Evolutionary conservation across 441 rosid genomes (phyloP).

Genomic region (Aleurites moluccanus): DNA sequence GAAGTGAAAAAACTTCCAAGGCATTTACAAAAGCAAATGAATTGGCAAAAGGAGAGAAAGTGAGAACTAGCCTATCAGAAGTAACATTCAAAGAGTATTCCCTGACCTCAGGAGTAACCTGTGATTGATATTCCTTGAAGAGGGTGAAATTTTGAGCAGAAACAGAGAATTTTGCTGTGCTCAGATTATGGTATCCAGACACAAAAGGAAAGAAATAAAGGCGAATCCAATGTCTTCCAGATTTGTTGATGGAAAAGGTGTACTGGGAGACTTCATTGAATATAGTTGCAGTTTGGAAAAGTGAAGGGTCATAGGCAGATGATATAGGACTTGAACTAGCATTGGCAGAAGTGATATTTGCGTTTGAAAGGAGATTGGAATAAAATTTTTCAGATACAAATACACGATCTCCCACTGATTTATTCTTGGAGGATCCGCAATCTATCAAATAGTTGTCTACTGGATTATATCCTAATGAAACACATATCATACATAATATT

Average conservation of each 20-base stretch:
- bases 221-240: conserved; percentile 68
- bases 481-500: conserved; percentile 29
- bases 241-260: conserved; percentile 46
- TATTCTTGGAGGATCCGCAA: conserved; percentile 64
- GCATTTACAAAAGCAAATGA: conserved; percentile 79
- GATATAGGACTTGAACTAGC: conserved; percentile 33
- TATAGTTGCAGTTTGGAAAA: conserved; percentile 59
- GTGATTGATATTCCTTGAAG: conserved; percentile 44
- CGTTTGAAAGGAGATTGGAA: conserved; percentile 34
- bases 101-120: conserved; percentile 35
- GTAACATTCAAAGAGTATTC: conserved; percentile 62
- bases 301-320: conserved; percentile 36
- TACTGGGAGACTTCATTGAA: conserved; percentile 43
- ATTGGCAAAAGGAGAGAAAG: conserved; percentile 43
- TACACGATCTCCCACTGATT: conserved; percentile 39
- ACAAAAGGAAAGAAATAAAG: conserved; percentile 68
- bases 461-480: conserved; percentile 49
- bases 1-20: conserved; percentile 69
- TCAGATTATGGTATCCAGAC: conserved; percentile 39
- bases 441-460: conserved; percentile 54
- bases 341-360: conserved; percentile 25
- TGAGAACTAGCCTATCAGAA: conserved; percentile 40
- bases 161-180: conserved; percentile 66
- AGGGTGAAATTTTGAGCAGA: conserved; percentile 67
- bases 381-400: conserved; percentile 51